Base-by-base conservation (phyloP, 495 filamentous ascomycete species). In the Choiromyces venosus region DNA sequence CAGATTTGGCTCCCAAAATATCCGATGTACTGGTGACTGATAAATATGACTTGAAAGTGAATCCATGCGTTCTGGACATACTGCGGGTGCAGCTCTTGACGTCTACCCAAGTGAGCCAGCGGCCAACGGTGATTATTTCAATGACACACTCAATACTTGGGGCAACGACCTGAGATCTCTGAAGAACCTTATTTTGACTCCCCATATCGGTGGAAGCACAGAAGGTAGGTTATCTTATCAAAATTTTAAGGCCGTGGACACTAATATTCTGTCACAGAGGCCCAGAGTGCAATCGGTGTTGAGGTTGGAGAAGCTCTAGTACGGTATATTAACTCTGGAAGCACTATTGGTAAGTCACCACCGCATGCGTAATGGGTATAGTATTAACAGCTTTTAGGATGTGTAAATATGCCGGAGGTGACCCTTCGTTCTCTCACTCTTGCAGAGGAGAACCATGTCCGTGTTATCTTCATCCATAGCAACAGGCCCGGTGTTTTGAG, bases 181-280 rank as follows among this genome's bases (percentile, higher is more conserved):
- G 56, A 93, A 91, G 82, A 99, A 99, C 83, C 83, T 99, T 76
- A 95, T 99, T 74, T 85, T 99, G 44, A 94, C 93, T 3, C 95
- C 95, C 21, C 95, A 99, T 81, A 97, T 99, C 80, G 95, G 95
- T 69, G 95, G 95, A 37, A 96, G 92, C 83, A 99, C 95, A 7
- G 95, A 99, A 82, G 94, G 37, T n/a, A n/a, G 21, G 37, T 42
- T 29, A 33, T 61, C 52, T 33, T 61, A 61, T 21, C 66, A 44
- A 14, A 10, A 3, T 18, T 68, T 21, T 14, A 21, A 40, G 16
- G 18, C 33, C 25, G 16, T 67, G 16, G 37, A 18, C 25, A 16
- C 33, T 61, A 61, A 61, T 33, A 29, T 33, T 61, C 33, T 33
- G 25, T 33, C 52, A 29, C 52, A 61, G 75, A 99, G 85, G 95